Conservation (phyloP, 371 early-diverging fungal species). For the Spiromyces aspiralis region DNA sequence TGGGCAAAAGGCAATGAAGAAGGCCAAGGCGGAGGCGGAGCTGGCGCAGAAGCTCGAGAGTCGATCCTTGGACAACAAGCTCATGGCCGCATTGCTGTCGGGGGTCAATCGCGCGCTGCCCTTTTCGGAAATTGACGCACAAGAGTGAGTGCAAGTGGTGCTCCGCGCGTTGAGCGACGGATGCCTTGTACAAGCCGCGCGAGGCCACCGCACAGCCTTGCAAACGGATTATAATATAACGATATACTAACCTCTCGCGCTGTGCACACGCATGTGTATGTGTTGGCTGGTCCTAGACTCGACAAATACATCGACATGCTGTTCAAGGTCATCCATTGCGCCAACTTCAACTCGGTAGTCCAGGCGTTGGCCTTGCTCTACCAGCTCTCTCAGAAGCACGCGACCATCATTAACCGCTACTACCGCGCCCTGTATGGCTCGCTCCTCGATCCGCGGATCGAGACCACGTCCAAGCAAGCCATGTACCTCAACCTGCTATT, state of each 20-base stretch:
- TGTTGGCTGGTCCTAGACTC: no score
- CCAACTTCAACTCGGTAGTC: slow-evolving; percentile 75
- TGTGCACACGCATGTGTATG: no score
- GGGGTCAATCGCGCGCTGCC: slow-evolving; percentile 94
- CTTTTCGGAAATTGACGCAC: slow-evolving; percentile 62
- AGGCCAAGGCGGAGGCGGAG: slow-evolving; percentile 29
- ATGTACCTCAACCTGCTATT: slow-evolving; percentile 84
- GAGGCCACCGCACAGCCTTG: no score
- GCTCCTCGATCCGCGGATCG: slow-evolving; percentile 64
- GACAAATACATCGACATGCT: slow-evolving; percentile 68
- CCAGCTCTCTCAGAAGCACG: slow-evolving; percentile 36
- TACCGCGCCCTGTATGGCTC: slow-evolving; percentile 80
- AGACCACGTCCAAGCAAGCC: slow-evolving; percentile 68
- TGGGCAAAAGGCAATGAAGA: slow-evolving; percentile 28
- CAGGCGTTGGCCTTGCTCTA: slow-evolving; percentile 82
- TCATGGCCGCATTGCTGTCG: slow-evolving; percentile 83
- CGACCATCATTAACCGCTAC: slow-evolving; percentile 55
- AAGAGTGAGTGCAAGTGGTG: no score
- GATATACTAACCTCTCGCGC: no score
- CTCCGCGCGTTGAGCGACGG: no score
- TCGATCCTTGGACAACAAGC: slow-evolving; percentile 47
- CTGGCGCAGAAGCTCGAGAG: slow-evolving; percentile 39
- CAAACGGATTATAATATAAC: no score
- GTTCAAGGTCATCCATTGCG: slow-evolving; percentile 72
- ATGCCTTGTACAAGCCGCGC: no score